Conservation (phyloP, 163 green algal genomes). For the Scenedesmus sp. region DNA sequence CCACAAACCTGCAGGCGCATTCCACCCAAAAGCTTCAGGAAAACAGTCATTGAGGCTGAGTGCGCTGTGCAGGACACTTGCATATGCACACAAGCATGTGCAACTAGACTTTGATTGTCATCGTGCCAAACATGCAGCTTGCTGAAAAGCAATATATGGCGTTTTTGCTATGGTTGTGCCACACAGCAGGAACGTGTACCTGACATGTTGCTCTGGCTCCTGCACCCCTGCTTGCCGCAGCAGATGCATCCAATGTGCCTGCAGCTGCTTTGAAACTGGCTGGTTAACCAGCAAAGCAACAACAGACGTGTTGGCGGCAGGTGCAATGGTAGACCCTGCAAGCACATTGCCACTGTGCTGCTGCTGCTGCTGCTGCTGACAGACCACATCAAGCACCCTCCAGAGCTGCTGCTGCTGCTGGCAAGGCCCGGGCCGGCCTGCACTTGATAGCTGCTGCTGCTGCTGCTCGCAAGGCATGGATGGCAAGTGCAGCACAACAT, state of each 20-base stretch:
- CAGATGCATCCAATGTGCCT: background rate
- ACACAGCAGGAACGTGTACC: background rate
- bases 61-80: too few relatives aligned
- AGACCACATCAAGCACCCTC: background rate
- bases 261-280: background rate
- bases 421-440: background rate
- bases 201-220: background rate
- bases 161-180: too few relatives aligned
- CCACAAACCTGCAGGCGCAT: background rate
- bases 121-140: too few relatives aligned
- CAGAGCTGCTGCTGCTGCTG: background rate
- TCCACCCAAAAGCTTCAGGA: background rate
- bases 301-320: background rate
- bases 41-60: too few relatives aligned
- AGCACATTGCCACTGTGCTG: background rate
- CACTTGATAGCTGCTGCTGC: background rate
- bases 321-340: background rate
- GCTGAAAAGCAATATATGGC: too few relatives aligned
- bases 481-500: background rate
- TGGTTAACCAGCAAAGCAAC: background rate
- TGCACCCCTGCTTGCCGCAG: background rate
- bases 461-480: background rate
- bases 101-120: too few relatives aligned
- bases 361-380: background rate
- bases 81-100: too few relatives aligned